Conservation (phyloP, 768 basidiomycete genomes). For the Sarcomyxa edulis region DNA sequence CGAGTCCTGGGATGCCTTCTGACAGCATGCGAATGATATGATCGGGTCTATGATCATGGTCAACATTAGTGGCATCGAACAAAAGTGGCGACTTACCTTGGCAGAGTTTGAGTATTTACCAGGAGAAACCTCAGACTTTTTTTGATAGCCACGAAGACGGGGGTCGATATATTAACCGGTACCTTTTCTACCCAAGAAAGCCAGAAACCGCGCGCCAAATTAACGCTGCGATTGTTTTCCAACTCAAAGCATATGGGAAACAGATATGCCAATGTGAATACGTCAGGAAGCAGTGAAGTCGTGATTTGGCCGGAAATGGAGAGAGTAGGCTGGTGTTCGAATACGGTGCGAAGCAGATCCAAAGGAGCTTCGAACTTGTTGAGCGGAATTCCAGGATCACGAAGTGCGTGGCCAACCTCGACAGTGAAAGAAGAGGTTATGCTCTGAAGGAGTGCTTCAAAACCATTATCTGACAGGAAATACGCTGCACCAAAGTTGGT, state of each 20-base stretch:
- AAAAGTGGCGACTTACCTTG: constrained; percentile 23
- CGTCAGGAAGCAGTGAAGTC: constrained; percentile 28
- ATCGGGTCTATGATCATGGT: constrained; percentile 32
- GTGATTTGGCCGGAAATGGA: constrained; percentile 3
- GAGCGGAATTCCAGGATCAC: constrained; percentile 17
- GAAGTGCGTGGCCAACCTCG: constrained; percentile 27
- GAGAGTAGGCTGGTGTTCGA: constrained; percentile 13
- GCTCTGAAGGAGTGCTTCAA: constrained; percentile 23
- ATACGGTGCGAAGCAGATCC: constrained; percentile 25
- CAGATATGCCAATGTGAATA: constrained; percentile 47
- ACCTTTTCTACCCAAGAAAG: constrained; percentile 19
- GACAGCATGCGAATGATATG: constrained; percentile 35
- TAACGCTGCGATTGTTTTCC: constrained; percentile 17
- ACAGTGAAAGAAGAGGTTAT: constrained; percentile 29
- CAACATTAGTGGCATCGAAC: constrained; percentile 2
- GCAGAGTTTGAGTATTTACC: constrained; percentile 27
- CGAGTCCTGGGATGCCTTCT: constrained; percentile 27
- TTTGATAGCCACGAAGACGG: constrained; percentile 1
- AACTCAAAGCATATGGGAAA: constrained; percentile 28
- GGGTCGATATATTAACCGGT: constrained; percentile 15
- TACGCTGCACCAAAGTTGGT: constrained; percentile 18
- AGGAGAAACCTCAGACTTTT: constrained; percentile 3
- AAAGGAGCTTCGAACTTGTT: constrained; percentile 22
- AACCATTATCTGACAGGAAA: constrained; percentile 28
- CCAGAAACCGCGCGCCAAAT: constrained; percentile 30